Evolutionary conservation across 1,284 basidiomycete species (phyloP).

Genomic region (Leccinum fallax): DNA sequence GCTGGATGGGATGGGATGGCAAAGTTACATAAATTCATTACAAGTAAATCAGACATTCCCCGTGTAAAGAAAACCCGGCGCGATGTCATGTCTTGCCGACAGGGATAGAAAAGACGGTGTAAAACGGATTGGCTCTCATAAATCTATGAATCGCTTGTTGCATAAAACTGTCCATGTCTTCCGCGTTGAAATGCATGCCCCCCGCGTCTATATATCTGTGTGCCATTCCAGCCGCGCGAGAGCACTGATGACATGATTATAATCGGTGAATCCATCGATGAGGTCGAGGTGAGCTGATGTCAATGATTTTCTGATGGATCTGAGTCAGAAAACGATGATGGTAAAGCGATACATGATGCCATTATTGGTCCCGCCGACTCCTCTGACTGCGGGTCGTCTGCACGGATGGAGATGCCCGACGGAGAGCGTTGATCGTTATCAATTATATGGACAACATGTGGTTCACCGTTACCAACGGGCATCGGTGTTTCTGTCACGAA

Average conservation of each 20-base stretch:
- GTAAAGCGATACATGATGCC: constrained; percentile 28
- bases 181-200: constrained; percentile 18
- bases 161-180: constrained; percentile 19
- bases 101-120: constrained; percentile 18
- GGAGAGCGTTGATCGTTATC: constrained; percentile 16
- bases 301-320: constrained; percentile 28
- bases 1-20: constrained; percentile 4
- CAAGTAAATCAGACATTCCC: constrained; percentile 10
- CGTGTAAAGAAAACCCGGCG: constrained; percentile 7
- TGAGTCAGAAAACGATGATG: constrained; percentile 31
- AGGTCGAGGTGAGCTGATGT: constrained; percentile 41
- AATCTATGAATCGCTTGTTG: constrained; percentile 28
- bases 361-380: constrained; percentile 15
- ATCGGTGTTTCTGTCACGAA: constrained; percentile 20
- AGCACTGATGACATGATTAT: constrained; percentile 16
- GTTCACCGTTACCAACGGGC: constrained; percentile 13
- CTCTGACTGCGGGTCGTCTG: constrained; percentile 12
- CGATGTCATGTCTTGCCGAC: constrained; percentile 13
- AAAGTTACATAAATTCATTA: constrained; percentile 12
- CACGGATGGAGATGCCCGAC: constrained; percentile 3
- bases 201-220: constrained; percentile 21
- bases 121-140: constrained; percentile 21
- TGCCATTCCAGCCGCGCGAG: constrained; percentile 15
- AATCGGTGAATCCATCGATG: constrained; percentile 39
- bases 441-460: constrained; percentile 7